A percentile compares a stretch with the other conserved stretches of the same genome.
Evolutionary conservation across 768 basidiomycete species (phyloP).

Genomic region (Mycena metata): DNA sequence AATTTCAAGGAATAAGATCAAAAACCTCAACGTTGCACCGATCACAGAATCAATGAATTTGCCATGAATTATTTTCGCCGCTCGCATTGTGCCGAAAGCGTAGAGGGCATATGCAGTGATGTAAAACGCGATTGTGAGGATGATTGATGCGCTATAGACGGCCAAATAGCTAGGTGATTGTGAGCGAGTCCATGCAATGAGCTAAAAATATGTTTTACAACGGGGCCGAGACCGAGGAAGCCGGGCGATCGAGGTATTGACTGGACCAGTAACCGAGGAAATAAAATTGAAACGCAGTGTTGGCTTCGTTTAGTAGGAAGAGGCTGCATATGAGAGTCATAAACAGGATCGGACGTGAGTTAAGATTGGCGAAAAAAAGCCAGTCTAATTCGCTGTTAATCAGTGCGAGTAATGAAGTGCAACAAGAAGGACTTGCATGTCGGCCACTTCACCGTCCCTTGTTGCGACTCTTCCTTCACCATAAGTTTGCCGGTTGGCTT

Average conservation of each 20-base stretch:
- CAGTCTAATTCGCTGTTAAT: conserved; percentile 43
- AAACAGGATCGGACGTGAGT: conserved; percentile 46
- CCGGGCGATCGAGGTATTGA: conserved; percentile 52
- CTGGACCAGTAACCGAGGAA: conserved; percentile 61
- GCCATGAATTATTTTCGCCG: conserved; percentile 46
- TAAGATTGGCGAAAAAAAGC: conserved; percentile 46
- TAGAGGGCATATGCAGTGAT: conserved; percentile 43
- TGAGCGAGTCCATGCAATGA: neutral
- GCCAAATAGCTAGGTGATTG: conserved; percentile 52
- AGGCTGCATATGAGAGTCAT: conserved; percentile 47
- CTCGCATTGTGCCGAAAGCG: conserved; percentile 50
- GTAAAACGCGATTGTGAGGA: conserved; percentile 44
- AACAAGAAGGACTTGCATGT: conserved; percentile 46
- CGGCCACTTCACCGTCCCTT: conserved; percentile 38
- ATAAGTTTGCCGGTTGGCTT: conserved; percentile 30
- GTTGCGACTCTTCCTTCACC: conserved; percentile 14
- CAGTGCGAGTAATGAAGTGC: neutral
- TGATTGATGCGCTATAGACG: conserved; percentile 48
- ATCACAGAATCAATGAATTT: conserved; percentile 53
- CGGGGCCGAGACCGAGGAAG: conserved; percentile 50
- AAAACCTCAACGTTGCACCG: conserved; percentile 53
- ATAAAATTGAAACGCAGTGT: conserved; percentile 51
- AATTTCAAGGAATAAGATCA: neutral
- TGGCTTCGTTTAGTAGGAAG: conserved; percentile 41
- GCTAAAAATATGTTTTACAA: conserved; percentile 43